phyloP scores from a whole-genome alignment of 495 filamentous ascomycete genomes.

The Aspergillus kassunensis region DNA sequence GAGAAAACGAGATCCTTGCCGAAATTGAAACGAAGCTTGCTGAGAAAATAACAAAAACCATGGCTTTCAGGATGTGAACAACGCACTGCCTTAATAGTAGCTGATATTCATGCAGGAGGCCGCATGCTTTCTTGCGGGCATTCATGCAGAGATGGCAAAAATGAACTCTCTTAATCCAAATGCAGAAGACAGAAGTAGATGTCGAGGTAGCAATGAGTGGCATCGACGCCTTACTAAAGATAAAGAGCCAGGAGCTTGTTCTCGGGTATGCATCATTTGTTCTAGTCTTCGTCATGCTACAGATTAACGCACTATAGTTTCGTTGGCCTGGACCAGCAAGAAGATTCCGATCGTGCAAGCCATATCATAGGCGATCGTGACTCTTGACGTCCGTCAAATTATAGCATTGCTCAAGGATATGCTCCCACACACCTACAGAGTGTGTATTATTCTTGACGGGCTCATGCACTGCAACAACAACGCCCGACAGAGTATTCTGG shows the following conservation, averaged over 20 bases:
- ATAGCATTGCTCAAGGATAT: neutral
- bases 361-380: neutral
- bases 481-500: neutral
- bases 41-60: too few species aligned
- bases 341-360: neutral
- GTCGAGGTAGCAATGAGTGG: conserved; percentile 93
- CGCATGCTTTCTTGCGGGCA: too few species aligned
- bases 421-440: neutral
- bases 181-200: conserved; percentile 98
- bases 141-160: too few species aligned
- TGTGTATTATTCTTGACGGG: neutral
- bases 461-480: neutral
- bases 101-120: too few species aligned
- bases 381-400: neutral
- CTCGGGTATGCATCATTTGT: conserved; percentile 62
- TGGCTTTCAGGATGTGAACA: too few species aligned
- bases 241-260: conserved; percentile 93
- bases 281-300: too few species aligned
- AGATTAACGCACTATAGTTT: conserved; percentile 53
- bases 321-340: conserved; percentile 58
- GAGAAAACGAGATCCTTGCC: too few species aligned
- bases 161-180: conserved; percentile 90
- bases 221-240: conserved; percentile 86
- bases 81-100: too few species aligned
- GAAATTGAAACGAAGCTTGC: too few species aligned